phyloP scores from a whole-genome alignment of 2,329 filamentous ascomycete genomes.

The Paraconiothyrium brasiliense region DNA sequence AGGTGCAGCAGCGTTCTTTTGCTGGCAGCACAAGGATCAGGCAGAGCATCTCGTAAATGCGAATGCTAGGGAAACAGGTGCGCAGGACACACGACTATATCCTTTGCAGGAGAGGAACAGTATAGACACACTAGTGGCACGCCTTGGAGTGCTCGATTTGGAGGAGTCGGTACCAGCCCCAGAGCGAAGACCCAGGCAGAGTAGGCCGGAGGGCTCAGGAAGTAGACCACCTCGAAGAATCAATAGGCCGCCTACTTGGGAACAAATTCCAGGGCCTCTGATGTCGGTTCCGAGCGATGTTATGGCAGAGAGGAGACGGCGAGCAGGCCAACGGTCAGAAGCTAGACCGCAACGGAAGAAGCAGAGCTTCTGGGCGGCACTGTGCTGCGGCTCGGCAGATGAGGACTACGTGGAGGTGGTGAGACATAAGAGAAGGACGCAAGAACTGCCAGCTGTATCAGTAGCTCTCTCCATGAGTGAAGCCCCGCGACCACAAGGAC shows the following conservation, averaged over 20 bases:
- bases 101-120: slow-evolving; percentile 75
- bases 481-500: slow-evolving; percentile 24
- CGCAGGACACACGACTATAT: slow-evolving; percentile 56
- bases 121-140: slow-evolving; percentile 85
- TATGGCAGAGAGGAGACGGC: slow-evolving; percentile 38
- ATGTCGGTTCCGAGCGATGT: slow-evolving; percentile 54
- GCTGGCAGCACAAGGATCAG: slow-evolving; percentile 96
- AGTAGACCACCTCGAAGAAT: slow-evolving; percentile 35
- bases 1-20: slow-evolving; percentile 73
- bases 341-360: slow-evolving; percentile 34
- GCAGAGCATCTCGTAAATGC: slow-evolving; percentile 59
- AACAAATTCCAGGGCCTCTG: slow-evolving; percentile 56
- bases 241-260: slow-evolving; percentile 55
- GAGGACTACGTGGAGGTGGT: slow-evolving; percentile 56
- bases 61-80: slow-evolving; percentile 26
- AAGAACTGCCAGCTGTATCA: slow-evolving; percentile 18
- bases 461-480: slow-evolving; percentile 19
- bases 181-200: slow-evolving; percentile 42
- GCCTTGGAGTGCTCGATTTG: slow-evolving; percentile 78
- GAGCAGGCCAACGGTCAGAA: slow-evolving; percentile 30
- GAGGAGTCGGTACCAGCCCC: slow-evolving; percentile 54
- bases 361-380: slow-evolving; percentile 51
- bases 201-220: slow-evolving; percentile 28
- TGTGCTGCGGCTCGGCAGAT: slow-evolving; percentile 53
- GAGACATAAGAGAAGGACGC: slow-evolving; percentile 49